phyloP scores from a whole-genome alignment of 352 stramenopile species.

The Phytopythium sindhum region DNA sequence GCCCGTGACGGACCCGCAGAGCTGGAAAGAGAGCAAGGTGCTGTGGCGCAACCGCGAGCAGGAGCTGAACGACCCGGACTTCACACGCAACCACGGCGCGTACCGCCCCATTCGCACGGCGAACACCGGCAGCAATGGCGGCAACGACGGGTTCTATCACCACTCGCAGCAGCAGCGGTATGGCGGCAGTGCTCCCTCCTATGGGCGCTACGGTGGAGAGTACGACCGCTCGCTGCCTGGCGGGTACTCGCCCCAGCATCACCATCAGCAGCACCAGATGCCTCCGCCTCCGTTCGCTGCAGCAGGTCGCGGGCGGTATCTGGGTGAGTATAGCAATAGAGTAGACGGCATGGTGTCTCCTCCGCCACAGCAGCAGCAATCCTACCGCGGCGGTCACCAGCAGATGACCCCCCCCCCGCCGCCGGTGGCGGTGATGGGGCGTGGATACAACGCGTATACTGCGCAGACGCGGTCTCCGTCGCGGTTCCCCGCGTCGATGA shows the following conservation, averaged over 20 bases:
- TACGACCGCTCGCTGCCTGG: background rate
- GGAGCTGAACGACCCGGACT: constrained; percentile 93
- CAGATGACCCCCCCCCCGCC: constrained; percentile 29
- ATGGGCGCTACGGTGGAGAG: constrained; percentile 14
- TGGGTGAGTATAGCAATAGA: constrained; percentile 55
- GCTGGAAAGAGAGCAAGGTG: constrained; percentile 91
- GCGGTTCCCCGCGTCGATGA: constrained; percentile 17
- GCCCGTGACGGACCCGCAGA: constrained; percentile 23
- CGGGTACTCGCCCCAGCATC: background rate
- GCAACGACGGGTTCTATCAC: constrained; percentile 9
- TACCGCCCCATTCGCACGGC: constrained; percentile 39
- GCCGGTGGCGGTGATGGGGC: constrained; percentile 22
- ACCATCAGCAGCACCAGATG: constrained; percentile 7
- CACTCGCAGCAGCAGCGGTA: constrained; percentile 23
- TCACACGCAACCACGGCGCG: constrained; percentile 76
- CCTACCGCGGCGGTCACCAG: constrained; percentile 22
- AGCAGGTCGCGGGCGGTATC: constrained; percentile 23
- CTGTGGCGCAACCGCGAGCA: constrained; percentile 93
- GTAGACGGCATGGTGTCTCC: constrained; percentile 40
- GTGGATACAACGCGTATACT: constrained; percentile 24
- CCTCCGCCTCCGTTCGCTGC: background rate
- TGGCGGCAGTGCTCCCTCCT: constrained; percentile 3
- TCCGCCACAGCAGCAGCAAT: constrained; percentile 38
- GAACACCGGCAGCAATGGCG: constrained; percentile 12
- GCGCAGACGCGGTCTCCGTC: constrained; percentile 24